Percentiles rank a stretch among this genome's conserved stretches.
Conservation (phyloP, 257 asterid species). For the Fraxinus pennsylvanica region DNA sequence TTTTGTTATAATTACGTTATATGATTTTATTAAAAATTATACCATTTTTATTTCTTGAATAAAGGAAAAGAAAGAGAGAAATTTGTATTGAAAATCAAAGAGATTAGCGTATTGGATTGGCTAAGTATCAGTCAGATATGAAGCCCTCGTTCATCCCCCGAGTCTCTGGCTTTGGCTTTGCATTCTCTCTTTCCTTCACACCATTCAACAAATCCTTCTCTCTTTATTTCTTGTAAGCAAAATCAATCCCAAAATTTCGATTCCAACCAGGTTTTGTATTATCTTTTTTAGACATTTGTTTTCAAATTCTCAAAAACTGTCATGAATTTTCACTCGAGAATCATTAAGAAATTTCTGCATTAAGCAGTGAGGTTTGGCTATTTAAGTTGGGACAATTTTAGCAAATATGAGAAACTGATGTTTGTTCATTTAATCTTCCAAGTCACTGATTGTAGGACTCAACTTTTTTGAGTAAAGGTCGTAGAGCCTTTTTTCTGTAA, state of each 20-base stretch:
- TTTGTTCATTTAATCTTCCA: neutral
- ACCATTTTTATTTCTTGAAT: too few species aligned
- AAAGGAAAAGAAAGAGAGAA: too few species aligned
- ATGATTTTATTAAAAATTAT: too few species aligned
- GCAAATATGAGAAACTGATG: conserved; percentile 45
- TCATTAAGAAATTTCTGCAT: conserved; percentile 21
- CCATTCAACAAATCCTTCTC: conserved; percentile 28
- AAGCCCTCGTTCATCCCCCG: conserved; percentile 53
- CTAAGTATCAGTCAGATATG: conserved; percentile 40
- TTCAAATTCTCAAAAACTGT: neutral
- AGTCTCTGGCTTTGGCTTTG: conserved; percentile 29
- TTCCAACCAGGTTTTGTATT: conserved; percentile 30
- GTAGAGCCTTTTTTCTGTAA: conserved; percentile 63
- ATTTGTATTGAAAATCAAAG: conserved; percentile 3
- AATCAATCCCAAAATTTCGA: conserved; percentile 19
- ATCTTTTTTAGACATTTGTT: neutral
- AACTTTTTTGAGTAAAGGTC: conserved; percentile 33
- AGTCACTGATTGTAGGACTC: neutral
- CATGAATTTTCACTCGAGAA: conserved; percentile 6
- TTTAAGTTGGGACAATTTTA: conserved; percentile 59
- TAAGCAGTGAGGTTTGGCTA: conserved; percentile 49
- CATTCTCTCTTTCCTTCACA: conserved; percentile 43
- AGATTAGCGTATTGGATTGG: conserved; percentile 40
- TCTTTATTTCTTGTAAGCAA: conserved; percentile 31
- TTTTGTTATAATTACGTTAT: too few species aligned